Conservation (phyloP, 1,139 yeast genomes). For the Geotrichum bryndzae region DNA sequence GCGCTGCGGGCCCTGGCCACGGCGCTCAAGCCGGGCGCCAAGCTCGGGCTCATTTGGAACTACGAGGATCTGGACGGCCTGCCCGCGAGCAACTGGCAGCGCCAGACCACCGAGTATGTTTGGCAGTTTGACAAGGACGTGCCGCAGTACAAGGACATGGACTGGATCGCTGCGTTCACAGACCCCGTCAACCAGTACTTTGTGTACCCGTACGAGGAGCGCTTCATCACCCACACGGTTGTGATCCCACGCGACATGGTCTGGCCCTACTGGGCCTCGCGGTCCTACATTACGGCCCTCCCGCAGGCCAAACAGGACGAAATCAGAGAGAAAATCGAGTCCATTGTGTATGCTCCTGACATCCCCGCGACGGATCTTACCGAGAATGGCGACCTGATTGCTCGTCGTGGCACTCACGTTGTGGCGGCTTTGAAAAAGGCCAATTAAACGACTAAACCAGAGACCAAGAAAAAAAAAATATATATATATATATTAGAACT, state of each 20-base stretch:
- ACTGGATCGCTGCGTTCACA: conserved; percentile 45
- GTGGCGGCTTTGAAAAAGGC: conserved; percentile 5
- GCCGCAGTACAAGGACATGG: conserved; percentile 53
- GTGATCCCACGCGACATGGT: conserved; percentile 29
- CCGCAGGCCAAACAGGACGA: conserved; percentile 37
- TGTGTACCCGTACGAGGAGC: conserved; percentile 37
- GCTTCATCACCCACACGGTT: conserved; percentile 31
- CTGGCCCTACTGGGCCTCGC: conserved; percentile 52
- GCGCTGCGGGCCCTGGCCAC: conserved; percentile 49
- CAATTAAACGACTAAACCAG: not conserved
- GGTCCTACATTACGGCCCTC: conserved; percentile 52
- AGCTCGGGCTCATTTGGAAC: conserved; percentile 58
- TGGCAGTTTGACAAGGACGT: conserved; percentile 39
- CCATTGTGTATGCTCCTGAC: conserved; percentile 21
- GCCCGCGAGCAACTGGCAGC: conserved; percentile 34
- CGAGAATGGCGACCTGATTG: conserved; percentile 6
- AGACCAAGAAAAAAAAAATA: not conserved
- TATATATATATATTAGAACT: no score
- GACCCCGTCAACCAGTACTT: conserved; percentile 21
- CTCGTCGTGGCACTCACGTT: conserved; percentile 11
- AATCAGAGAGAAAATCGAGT: conserved; percentile 36
- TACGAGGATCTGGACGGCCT: conserved; percentile 40
- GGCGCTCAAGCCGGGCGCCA: conserved; percentile 49
- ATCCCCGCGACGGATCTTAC: conserved; percentile 8
- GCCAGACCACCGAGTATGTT: conserved; percentile 30